These are phyloP conservation scores for Niebla homalea DNA, from an alignment of 495 filamentous ascomycete species.

Conservation along the genomic window DNA sequence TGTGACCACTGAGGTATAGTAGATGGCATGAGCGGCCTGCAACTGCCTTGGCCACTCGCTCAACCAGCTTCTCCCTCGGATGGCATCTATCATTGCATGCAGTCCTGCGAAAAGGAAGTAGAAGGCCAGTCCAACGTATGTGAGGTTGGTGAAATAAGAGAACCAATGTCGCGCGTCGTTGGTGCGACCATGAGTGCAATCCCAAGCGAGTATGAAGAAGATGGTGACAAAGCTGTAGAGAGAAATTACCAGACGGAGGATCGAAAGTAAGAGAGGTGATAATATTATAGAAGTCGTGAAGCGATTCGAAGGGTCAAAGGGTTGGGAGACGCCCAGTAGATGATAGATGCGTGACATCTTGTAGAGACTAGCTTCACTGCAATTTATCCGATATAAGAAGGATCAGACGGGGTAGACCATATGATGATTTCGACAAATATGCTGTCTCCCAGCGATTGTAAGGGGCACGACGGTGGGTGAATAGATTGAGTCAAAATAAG, in stretches of 20 bases:
- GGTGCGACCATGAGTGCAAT: constrained; percentile 32
- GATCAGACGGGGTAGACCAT: too few species aligned
- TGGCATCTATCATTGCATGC: constrained; percentile 56
- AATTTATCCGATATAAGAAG: too few species aligned
- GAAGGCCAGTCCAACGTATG: constrained; percentile 70
- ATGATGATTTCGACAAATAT: too few species aligned
- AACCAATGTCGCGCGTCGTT: constrained; percentile 38
- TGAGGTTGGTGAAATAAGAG: constrained; percentile 68
- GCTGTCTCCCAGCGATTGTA: too few species aligned
- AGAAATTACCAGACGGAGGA: constrained; percentile 43
- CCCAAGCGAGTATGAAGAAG: constrained; percentile 53
- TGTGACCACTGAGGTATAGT: constrained; percentile 52
- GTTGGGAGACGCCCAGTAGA: constrained; percentile 10
- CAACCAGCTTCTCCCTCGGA: constrained; percentile 38
- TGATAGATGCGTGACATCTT: constrained; percentile 8
- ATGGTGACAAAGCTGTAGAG: constrained; percentile 61
- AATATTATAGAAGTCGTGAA: constrained; percentile 70
- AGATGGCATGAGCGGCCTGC: constrained; percentile 50
- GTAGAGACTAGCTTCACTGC: too few species aligned
- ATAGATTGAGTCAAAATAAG: too few species aligned
- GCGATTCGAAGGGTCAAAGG: constrained; percentile 46
- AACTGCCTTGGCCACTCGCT: constrained; percentile 46
- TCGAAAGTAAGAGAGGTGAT: constrained; percentile 45
- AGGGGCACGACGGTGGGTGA: too few species aligned
- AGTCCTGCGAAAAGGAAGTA: constrained; percentile 52